Percentiles rank a stretch among this genome's conserved stretches.
Evolutionary conservation across 176 grass and related monocot genomes (phyloP).

Genomic region (Lolium multiflorum): DNA sequence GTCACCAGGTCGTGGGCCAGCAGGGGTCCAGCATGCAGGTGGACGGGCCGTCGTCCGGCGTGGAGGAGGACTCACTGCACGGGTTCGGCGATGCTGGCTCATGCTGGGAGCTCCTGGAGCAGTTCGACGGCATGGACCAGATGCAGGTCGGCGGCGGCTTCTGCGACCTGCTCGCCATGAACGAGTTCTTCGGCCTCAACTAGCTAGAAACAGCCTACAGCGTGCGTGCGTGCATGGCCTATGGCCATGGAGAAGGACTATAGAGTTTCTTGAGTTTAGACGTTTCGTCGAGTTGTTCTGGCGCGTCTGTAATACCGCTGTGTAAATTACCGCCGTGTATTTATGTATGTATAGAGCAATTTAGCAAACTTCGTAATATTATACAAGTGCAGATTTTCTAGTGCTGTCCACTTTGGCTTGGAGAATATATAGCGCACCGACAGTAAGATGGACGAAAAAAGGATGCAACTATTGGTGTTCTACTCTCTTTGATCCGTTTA

Average conservation of each 20-base stretch:
- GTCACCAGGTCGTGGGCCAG: constrained; percentile 43
- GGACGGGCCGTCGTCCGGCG: constrained; percentile 40
- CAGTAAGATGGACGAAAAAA: constrained; percentile 14
- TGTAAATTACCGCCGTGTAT: constrained; percentile 61
- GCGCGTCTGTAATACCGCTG: constrained; percentile 21
- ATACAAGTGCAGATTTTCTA: not conserved
- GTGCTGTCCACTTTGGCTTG: constrained; percentile 24
- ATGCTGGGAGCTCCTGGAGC: constrained; percentile 62
- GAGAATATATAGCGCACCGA: constrained; percentile 34
- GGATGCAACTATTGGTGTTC: not conserved
- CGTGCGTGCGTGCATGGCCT: not conserved
- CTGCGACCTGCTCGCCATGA: constrained; percentile 64
- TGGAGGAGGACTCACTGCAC: constrained; percentile 39
- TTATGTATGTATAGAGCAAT: constrained; percentile 40
- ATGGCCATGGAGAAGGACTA: not conserved
- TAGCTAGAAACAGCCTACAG: constrained; percentile 15
- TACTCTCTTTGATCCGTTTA: no score
- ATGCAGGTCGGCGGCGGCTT: constrained; percentile 49
- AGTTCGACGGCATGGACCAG: constrained; percentile 62
- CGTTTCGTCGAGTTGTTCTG: constrained; percentile 28
- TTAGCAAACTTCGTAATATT: not conserved
- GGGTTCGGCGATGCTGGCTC: constrained; percentile 54
- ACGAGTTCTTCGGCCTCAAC: constrained; percentile 58
- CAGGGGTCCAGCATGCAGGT: constrained; percentile 49
- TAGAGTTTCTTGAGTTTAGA: constrained; percentile 25